Evolutionary conservation across 805 yeast species (phyloP).

Genomic region (Cyberlindnera nakhonratchasimensis): DNA sequence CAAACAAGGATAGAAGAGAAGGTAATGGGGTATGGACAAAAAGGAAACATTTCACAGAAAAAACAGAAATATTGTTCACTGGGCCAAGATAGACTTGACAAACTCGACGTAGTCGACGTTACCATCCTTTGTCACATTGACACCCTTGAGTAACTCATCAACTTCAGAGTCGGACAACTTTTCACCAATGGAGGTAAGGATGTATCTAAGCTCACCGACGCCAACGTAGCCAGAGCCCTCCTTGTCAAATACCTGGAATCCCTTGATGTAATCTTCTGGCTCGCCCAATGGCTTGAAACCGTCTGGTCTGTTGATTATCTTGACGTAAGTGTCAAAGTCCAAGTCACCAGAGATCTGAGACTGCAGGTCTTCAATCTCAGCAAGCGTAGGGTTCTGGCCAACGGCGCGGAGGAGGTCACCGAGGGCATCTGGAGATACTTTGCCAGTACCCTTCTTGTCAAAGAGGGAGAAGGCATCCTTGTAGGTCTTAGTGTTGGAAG

Average conservation of each 20-base stretch:
- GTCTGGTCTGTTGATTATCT: constrained; percentile 78
- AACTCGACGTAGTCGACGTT: constrained; percentile 93
- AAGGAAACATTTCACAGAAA: too few relatives aligned
- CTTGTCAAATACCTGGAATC: constrained; percentile 97
- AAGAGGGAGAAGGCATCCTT: constrained; percentile 96
- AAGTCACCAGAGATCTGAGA: constrained; percentile 38
- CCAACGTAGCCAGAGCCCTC: constrained; percentile 94
- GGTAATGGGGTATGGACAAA: neutral
- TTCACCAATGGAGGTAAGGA: constrained; percentile 94
- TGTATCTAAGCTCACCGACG: constrained; percentile 93
- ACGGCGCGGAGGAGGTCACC: constrained; percentile 96
- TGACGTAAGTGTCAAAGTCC: constrained; percentile 73
- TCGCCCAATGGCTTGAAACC: constrained; percentile 86
- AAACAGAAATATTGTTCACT: constrained; percentile 43
- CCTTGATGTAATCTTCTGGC: constrained; percentile 85
- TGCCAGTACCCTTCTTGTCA: constrained; percentile 94
- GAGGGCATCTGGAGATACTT: constrained; percentile 75
- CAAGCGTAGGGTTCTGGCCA: constrained; percentile 96
- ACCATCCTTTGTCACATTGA: constrained; percentile 88
- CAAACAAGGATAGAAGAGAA: neutral
- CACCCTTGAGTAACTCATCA: constrained; percentile 93
- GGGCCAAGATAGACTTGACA: constrained; percentile 89
- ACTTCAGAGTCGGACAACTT: constrained; percentile 87
- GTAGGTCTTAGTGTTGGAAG: constrained; percentile 37
- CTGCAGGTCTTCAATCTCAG: constrained; percentile 69